phyloP scores from a whole-genome alignment of 805 yeast species.

The Saturnispora halmiae region DNA sequence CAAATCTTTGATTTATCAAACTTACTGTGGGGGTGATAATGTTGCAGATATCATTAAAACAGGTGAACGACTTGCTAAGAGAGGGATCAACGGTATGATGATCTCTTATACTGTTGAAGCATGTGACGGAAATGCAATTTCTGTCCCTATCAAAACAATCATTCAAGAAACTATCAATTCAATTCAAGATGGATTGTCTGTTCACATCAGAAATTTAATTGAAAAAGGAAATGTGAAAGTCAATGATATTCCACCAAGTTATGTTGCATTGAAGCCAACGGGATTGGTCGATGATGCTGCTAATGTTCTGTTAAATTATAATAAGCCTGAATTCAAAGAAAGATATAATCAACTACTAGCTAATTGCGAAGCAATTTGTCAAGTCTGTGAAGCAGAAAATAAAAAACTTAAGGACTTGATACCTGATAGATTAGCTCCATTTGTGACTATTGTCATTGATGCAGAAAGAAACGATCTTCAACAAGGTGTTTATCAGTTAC shows the following conservation, averaged over 20 bases:
- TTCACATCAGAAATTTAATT: slow-evolving; percentile 59
- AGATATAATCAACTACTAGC: slow-evolving; percentile 52
- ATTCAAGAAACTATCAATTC: slow-evolving; percentile 58
- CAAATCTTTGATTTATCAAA: slow-evolving; percentile 64
- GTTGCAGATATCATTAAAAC: slow-evolving; percentile 60
- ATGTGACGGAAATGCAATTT: slow-evolving; percentile 63
- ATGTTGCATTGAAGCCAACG: slow-evolving; percentile 88
- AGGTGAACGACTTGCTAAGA: slow-evolving; percentile 52
- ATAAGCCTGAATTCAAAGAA: slow-evolving; percentile 38
- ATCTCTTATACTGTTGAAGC: slow-evolving; percentile 90
- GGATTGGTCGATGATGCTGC: slow-evolving; percentile 78
- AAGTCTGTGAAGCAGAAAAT: slow-evolving; percentile 47
- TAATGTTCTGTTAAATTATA: slow-evolving; percentile 54
- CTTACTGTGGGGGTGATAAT: slow-evolving; percentile 87
- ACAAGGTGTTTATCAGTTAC: slow-evolving; percentile 84
- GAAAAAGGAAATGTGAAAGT: slow-evolving; percentile 31
- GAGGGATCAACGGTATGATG: slow-evolving; percentile 93
- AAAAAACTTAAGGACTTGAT: slow-evolving; percentile 36
- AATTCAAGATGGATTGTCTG: slow-evolving; percentile 56
- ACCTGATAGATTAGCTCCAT: slow-evolving; percentile 63
- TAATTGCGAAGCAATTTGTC: slow-evolving; percentile 58
- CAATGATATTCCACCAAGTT: slow-evolving; percentile 78
- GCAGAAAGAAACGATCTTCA: slow-evolving; percentile 88
- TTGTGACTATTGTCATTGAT: slow-evolving; percentile 72
- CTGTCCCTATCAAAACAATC: slow-evolving; percentile 42